Base-by-base conservation (phyloP, 176 grass and related monocot genomes). In the Cymbopogon citratus region DNA sequence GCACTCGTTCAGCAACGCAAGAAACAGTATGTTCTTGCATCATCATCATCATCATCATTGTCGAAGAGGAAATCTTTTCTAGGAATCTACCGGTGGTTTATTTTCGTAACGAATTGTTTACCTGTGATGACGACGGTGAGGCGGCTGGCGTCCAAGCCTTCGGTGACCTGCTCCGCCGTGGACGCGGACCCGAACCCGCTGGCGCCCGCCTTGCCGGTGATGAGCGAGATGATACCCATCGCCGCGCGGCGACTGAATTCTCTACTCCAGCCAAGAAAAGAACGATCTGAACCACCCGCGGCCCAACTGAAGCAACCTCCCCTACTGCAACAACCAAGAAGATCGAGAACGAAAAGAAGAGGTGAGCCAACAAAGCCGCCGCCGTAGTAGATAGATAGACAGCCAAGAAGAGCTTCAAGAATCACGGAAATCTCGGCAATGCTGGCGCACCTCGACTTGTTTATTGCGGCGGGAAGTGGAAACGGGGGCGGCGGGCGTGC, bases 141-240 rank as follows among this genome's bases (percentile, higher is more conserved):
- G 40, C 77, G 43, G 74, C 82, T 83, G 41, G 89, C 93, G 46
- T 90, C 85, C 72, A 92, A 24, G 62, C 87, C 89, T 13, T 44
- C 78, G 15, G 97, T 96, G 89, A 96, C 97, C 86, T 96, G 87
- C 83, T 96, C 93, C n/a, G 97, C 90, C 39, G 97, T 99, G 75
- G 86, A 86, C 45, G 73, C 70, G 2, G 91, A 99, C 15, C 97
- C 97, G 51, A 91, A 99, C 27, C 97, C 97, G 82, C 89, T 99
- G 7, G 80, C 27, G 69, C 97, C 97, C 1, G 87, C 89, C 87
- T 73, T 86, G 33, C 97, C 93, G 19, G 93, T 99, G 49, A 93
- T 84, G 54, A 91, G 78, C 52, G 90, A 73, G 49, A 93, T 71
- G 70, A 95, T 52, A 5, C 91, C 91, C 96, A 95, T 89, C 43